Base-by-base conservation (phyloP, 495 filamentous ascomycete genomes). In the Aspergillus kassunensis region DNA sequence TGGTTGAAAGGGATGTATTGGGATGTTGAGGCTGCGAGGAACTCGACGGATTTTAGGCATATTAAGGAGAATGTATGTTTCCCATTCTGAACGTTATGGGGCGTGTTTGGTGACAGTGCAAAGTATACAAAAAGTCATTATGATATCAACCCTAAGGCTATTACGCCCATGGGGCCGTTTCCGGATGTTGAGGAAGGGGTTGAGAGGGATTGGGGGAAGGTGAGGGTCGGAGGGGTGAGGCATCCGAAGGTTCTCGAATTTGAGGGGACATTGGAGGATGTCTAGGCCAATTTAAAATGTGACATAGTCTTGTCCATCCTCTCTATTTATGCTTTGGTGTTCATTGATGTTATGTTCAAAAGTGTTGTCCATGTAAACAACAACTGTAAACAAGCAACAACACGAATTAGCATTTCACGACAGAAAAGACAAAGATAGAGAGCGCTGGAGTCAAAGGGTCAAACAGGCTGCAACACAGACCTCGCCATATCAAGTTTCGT, bases 121-220 rank as follows among this genome's bases (percentile, higher is more conserved):
- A 41, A 76, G 69, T 81, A 81, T 49, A 79, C 75, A 3, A 82
- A 82, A 57, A 75, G 69, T 44, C 77, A 80, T 47, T 29, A 21
- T 4, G 74, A 83, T 59, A 80, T 86, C 54, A 87, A 87, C 45
- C 83, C 82, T 2, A 63, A 75, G 44, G 65, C 74, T 4, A 84
- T 88, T 51, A 84, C 84, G 4, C 86, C 85, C 0, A 51, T 84
- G 19, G 86, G 86, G 1, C 86, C 86, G 10, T 63, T 78, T 55
- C 86, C 86, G 8, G 72, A 86, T 60, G 77, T 89, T 1, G 65
- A 80, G 45, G 61, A 68, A 35, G 72, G 69, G 13, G 64, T 72
- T 10, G 68, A 75, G 47, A 54, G 60, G 57, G 67, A 76, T 44
- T 68, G 61, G 57, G 62, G 48, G 23, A 62, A 65, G 54, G 37